Conservation (phyloP, 257 asterid species). For the Salvia miltiorrhiza region DNA sequence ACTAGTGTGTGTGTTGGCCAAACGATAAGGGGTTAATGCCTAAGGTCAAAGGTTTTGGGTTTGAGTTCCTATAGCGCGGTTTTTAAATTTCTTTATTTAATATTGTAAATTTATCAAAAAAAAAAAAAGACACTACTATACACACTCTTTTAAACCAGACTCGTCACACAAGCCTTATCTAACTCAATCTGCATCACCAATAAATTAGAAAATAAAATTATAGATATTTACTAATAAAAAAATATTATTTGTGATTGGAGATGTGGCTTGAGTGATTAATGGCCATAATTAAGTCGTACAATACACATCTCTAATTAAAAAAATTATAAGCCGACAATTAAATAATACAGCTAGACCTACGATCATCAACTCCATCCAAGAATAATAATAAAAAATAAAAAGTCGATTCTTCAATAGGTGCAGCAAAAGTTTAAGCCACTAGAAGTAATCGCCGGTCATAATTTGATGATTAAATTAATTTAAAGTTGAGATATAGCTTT, state of each 20-base stretch:
- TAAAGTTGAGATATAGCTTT: not conserved
- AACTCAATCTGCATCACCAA: not conserved
- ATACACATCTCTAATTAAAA: not conserved
- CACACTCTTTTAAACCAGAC: too few relatives aligned
- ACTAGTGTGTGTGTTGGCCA: too few relatives aligned
- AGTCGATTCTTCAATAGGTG: conserved; percentile 16
- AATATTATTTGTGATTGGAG: not conserved
- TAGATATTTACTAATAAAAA: not conserved
- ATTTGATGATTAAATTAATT: conserved; percentile 25
- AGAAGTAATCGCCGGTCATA: conserved; percentile 42
- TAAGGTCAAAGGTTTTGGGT: too few relatives aligned
- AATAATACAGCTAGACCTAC: conserved; percentile 1
- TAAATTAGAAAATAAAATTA: not conserved
- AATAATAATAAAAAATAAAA: not conserved
- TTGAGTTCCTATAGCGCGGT: too few relatives aligned
- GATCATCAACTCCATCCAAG: not conserved
- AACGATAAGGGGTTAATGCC: too few relatives aligned
- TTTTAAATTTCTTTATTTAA: too few relatives aligned
- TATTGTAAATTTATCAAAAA: too few relatives aligned
- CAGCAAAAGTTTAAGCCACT: conserved; percentile 21
- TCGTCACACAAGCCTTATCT: not conserved
- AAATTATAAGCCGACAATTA: not conserved
- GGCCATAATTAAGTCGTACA: conserved; percentile 25
- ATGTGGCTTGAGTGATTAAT: not conserved
- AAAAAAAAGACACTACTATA: too few relatives aligned